phyloP scores from a whole-genome alignment of 78 protist genomes.

The Mantamonas sphyraenae region DNA sequence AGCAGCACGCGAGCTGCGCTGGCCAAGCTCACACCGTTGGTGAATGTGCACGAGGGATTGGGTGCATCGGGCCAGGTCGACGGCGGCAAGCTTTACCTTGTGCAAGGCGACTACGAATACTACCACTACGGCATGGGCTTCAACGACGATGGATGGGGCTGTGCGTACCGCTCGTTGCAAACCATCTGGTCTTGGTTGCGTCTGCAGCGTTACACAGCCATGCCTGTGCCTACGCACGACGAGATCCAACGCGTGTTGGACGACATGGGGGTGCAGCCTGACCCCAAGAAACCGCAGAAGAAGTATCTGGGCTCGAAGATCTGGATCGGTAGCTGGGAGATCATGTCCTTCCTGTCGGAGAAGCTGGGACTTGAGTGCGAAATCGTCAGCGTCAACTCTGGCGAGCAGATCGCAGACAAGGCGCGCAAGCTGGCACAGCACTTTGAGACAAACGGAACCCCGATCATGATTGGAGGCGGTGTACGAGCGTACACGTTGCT shows the following conservation, averaged over 20 bases:
- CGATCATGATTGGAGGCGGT: conserved; percentile 58
- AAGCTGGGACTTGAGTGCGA: background rate
- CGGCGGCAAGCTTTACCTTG: background rate
- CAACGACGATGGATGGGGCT: conserved; percentile 55
- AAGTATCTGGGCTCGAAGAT: conserved; percentile 7
- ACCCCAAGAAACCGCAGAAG: no score
- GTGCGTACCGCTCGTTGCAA: conserved; percentile 54
- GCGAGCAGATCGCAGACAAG: background rate
- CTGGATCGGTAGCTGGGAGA: conserved; percentile 52
- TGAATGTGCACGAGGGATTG: no score
- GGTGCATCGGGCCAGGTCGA: no score
- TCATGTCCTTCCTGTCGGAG: background rate
- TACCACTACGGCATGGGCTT: conserved; percentile 28
- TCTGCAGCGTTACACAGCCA: background rate
- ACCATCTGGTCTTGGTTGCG: conserved; percentile 27
- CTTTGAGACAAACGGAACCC: conserved; percentile 28
- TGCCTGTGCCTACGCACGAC: conserved; percentile 9
- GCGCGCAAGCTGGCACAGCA: conserved; percentile 26
- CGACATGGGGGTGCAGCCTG: no score
- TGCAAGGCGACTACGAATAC: conserved; percentile 28
- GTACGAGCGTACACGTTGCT: conserved; percentile 47
- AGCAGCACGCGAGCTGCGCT: no score
- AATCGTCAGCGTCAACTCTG: background rate
- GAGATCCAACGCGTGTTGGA: no score
- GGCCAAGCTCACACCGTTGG: no score